Percentiles rank a stretch among this genome's conserved stretches.
Evolutionary conservation across 192 early-diverging fungal genomes (phyloP).

Genomic region (Entomortierella lignicola): DNA sequence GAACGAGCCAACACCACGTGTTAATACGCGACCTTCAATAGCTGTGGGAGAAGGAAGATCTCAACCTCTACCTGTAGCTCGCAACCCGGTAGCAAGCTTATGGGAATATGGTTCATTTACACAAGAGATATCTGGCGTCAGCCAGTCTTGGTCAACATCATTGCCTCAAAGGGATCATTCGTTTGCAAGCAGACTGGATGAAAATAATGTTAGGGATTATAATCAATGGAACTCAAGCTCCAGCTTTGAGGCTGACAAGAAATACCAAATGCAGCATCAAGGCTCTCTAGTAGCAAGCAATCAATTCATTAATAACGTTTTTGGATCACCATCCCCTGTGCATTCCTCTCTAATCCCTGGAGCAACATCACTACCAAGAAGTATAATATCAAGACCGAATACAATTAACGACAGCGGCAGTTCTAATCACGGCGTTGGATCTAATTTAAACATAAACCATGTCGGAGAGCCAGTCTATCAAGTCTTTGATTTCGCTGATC

Average conservation of each 20-base stretch:
- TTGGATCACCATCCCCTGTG: neutral
- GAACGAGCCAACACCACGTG: neutral
- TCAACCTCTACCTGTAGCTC: neutral
- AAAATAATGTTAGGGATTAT: neutral
- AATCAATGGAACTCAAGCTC: slow-evolving; percentile 9
- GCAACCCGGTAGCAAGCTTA: slow-evolving; percentile 24
- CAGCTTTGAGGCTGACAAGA: neutral
- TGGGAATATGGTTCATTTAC: slow-evolving; percentile 36
- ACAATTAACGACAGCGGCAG: neutral
- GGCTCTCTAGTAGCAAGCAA: neutral
- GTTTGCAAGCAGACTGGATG: neutral
- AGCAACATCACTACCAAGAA: neutral
- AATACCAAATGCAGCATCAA: neutral
- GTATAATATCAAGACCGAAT: neutral
- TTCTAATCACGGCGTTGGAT: too few species aligned
- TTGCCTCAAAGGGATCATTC: neutral
- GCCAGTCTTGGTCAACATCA: slow-evolving; percentile 14
- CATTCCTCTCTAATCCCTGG: neutral
- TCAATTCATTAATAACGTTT: neutral
- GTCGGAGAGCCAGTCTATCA: neutral
- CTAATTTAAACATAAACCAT: neutral
- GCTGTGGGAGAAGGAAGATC: slow-evolving; percentile 36
- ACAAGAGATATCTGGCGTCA: slow-evolving; percentile 13
- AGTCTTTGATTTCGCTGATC: neutral
- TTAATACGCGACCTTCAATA: neutral